Evolutionary conservation across 1,284 basidiomycete species (phyloP).

Genomic region (Moniliophthora roreri): DNA sequence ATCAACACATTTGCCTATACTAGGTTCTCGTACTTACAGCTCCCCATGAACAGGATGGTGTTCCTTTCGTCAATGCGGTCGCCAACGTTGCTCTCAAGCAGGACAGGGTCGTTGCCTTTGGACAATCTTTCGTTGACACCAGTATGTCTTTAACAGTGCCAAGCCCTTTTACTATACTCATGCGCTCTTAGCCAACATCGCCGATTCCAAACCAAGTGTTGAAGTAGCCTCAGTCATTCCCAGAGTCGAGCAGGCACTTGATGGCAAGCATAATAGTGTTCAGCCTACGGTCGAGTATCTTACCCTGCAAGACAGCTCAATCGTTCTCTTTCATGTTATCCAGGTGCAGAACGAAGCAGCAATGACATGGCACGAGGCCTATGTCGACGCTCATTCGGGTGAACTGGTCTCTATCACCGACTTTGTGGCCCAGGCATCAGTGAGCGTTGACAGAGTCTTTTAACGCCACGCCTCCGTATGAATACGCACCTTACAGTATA

Average conservation of each 20-base stretch:
- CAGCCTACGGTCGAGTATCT: constrained; percentile 37
- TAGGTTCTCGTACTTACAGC: constrained; percentile 1
- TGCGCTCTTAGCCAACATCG: constrained; percentile 26
- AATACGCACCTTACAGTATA: constrained; percentile 24
- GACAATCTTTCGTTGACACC: constrained; percentile 49
- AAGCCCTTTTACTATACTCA: constrained; percentile 8
- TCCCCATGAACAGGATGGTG: constrained; percentile 46
- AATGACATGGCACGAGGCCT: constrained; percentile 61
- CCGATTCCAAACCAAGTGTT: constrained; percentile 30
- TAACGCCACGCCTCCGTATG: not conserved
- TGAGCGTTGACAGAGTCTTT: constrained; percentile 24
- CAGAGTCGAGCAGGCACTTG: constrained; percentile 27
- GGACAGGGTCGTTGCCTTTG: constrained; percentile 44
- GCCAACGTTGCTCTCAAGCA: constrained; percentile 45
- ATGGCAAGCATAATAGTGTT: constrained; percentile 32
- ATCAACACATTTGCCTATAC: constrained; percentile 16
- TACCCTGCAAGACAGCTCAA: constrained; percentile 41
- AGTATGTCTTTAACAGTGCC: constrained; percentile 29
- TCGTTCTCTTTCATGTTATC: constrained; percentile 47
- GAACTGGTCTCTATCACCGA: constrained; percentile 56
- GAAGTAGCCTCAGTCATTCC: constrained; percentile 26
- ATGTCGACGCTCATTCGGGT: constrained; percentile 56
- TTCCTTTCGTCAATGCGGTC: constrained; percentile 48
- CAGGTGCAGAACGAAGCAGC: constrained; percentile 53
- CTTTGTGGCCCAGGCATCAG: constrained; percentile 47